These are phyloP conservation scores for Pulveroboletus sp. DNA, from an alignment of 768 basidiomycete genomes.

Conservation along the genomic window DNA sequence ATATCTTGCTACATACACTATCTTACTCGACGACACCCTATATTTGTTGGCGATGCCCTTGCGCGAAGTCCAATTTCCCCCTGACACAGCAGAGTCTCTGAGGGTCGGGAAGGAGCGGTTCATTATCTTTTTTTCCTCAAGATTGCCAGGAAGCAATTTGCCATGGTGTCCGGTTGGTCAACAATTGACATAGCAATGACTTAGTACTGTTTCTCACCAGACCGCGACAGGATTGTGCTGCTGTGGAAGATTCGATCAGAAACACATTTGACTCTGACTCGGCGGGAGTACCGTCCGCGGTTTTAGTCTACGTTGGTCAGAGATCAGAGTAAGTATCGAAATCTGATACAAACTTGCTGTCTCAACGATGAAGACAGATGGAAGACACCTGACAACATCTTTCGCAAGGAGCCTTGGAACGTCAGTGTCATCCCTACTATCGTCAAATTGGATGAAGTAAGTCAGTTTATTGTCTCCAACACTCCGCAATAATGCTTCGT, in stretches of 20 bases:
- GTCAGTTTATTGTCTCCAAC: conserved; percentile 21
- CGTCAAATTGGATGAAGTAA: conserved; percentile 55
- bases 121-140: conserved; percentile 70
- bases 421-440: conserved; percentile 64
- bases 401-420: conserved; percentile 63
- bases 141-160: conserved; percentile 45
- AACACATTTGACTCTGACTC: conserved; percentile 42
- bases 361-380: conserved; percentile 44
- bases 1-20: conserved; percentile 3
- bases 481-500: not conserved
- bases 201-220: conserved; percentile 6
- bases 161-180: conserved; percentile 70
- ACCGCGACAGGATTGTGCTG: conserved; percentile 58
- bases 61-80: conserved; percentile 33
- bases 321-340: conserved; percentile 49
- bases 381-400: conserved; percentile 57
- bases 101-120: conserved; percentile 46
- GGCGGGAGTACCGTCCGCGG: conserved; percentile 44
- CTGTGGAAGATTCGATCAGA: conserved; percentile 54
- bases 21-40: not conserved
- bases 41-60: conserved; percentile 46
- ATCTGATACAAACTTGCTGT: not conserved
- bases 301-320: conserved; percentile 71
- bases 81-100: conserved; percentile 35
- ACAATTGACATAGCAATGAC: not conserved